phyloP scores from a whole-genome alignment of 2,329 filamentous ascomycete species.

The Geosmithia morbida region DNA sequence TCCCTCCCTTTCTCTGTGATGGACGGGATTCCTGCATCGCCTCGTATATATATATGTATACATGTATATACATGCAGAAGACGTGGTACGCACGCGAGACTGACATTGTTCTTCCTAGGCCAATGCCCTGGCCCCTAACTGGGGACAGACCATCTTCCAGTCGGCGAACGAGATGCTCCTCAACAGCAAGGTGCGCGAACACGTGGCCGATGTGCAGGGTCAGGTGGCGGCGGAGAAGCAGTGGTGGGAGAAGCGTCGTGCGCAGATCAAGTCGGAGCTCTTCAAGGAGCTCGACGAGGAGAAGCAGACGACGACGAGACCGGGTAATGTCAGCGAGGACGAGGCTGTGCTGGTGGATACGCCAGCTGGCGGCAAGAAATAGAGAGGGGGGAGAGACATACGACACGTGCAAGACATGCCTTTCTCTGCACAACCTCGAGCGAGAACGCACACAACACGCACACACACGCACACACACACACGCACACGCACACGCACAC shows the following conservation, averaged over 20 bases:
- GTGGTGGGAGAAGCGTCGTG: slow-evolving; percentile 83
- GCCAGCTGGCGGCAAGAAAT: slow-evolving; percentile 41
- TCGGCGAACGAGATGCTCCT: slow-evolving; percentile 91
- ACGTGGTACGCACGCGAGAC: too few relatives aligned
- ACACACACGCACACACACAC: too few relatives aligned
- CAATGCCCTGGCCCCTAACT: slow-evolving; percentile 75
- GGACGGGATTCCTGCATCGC: too few relatives aligned
- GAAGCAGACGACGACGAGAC: slow-evolving; percentile 19
- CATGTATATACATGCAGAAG: background rate
- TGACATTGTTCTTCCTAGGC: slow-evolving; percentile 42
- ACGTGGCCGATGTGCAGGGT: slow-evolving; percentile 59
- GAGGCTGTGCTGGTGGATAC: slow-evolving; percentile 60
- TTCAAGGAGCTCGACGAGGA: slow-evolving; percentile 67
- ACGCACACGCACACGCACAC: too few relatives aligned
- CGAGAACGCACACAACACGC: too few relatives aligned
- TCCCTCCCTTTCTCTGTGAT: background rate
- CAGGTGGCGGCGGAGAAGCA: slow-evolving; percentile 62
- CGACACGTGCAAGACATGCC: background rate
- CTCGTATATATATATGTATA: too few relatives aligned
- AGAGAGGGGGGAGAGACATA: slow-evolving; percentile 5
- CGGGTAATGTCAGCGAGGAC: slow-evolving; percentile 8
- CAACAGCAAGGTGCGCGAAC: slow-evolving; percentile 62
- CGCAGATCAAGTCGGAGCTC: slow-evolving; percentile 59
- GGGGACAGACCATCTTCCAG: slow-evolving; percentile 95
- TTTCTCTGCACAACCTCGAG: too few relatives aligned